Evolutionary conservation across 1,284 basidiomycete genomes (phyloP).

Genomic region (Phenoliferia sp.): DNA sequence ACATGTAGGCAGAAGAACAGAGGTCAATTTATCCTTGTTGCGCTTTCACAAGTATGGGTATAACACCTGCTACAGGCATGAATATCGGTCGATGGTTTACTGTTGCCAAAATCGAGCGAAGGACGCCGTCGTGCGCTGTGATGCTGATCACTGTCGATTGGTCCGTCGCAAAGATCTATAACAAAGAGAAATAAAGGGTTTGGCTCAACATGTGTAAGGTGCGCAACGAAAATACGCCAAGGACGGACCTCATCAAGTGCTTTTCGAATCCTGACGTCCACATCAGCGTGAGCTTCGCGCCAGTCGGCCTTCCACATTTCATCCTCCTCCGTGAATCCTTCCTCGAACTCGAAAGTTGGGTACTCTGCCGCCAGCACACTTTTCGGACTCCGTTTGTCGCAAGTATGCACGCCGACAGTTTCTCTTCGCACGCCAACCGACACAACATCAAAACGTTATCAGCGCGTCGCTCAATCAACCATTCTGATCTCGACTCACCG

Average conservation of each 20-base stretch:
- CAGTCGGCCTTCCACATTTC: neutral
- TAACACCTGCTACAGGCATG: neutral
- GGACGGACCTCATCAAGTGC: neutral
- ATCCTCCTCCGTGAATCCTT: slow-evolving; percentile 58
- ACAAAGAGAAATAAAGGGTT: neutral
- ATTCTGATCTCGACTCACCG: slow-evolving; percentile 3
- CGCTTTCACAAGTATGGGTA: neutral
- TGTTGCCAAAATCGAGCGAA: neutral
- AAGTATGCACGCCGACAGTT: slow-evolving; percentile 64
- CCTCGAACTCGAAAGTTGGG: slow-evolving; percentile 60
- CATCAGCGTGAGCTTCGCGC: neutral
- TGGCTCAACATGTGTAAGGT: slow-evolving; percentile 50
- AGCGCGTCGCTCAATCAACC: neutral
- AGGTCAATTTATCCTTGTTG: no score
- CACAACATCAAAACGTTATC: no score
- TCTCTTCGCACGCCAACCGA: slow-evolving; percentile 52
- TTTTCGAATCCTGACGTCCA: neutral
- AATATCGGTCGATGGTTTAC: neutral
- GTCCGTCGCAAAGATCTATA: neutral
- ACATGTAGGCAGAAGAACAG: no score
- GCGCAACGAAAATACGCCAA: slow-evolving; percentile 35
- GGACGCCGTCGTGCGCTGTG: neutral
- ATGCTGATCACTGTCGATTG: slow-evolving; percentile 12
- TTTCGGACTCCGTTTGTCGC: slow-evolving; percentile 59
- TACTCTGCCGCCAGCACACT: slow-evolving; percentile 56